A percentile compares a stretch with the other conserved stretches of the same genome.
Conservation (phyloP, 2,329 filamentous ascomycete genomes). For the Penicillium sclerotigenum region DNA sequence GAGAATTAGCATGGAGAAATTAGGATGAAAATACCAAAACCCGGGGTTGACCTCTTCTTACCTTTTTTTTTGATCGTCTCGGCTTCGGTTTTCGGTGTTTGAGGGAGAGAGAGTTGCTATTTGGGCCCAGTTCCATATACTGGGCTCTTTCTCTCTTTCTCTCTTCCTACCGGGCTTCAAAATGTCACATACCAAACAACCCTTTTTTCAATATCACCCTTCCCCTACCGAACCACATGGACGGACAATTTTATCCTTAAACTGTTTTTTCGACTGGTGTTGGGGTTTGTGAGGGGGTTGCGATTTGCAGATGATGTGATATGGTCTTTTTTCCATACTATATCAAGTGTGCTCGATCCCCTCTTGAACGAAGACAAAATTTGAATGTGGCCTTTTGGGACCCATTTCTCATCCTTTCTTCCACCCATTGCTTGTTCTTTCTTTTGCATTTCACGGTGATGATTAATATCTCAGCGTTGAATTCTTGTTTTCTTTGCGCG, state of each 20-base stretch:
- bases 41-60: slow-evolving; percentile 15
- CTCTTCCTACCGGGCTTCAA: slow-evolving; percentile 23
- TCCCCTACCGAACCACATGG: slow-evolving; percentile 6
- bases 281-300: slow-evolving; percentile 2
- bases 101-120: slow-evolving; percentile 4
- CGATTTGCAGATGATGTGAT: slow-evolving; percentile 21
- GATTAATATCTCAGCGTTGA: slow-evolving; percentile 19
- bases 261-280: slow-evolving; percentile 7
- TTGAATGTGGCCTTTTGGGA: slow-evolving; percentile 35
- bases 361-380: slow-evolving; percentile 28
- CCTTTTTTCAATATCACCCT: slow-evolving; percentile 20
- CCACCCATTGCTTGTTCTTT: slow-evolving; percentile 24
- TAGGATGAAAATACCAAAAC: slow-evolving; percentile 30
- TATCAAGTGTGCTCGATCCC: slow-evolving; percentile 11
- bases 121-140: not conserved
- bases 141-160: slow-evolving; percentile 3
- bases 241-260: slow-evolving; percentile 2
- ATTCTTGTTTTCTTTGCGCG: slow-evolving; percentile 11
- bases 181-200: slow-evolving; percentile 28
- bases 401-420: slow-evolving; percentile 20
- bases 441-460: slow-evolving; percentile 22
- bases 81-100: slow-evolving; percentile 17
- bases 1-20: slow-evolving; percentile 30
- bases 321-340: slow-evolving; percentile 20
- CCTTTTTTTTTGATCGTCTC: slow-evolving; percentile 24